These are phyloP conservation scores for Leccinum longicurvipes DNA, from an alignment of 768 basidiomycete genomes.

Conservation along the genomic window DNA sequence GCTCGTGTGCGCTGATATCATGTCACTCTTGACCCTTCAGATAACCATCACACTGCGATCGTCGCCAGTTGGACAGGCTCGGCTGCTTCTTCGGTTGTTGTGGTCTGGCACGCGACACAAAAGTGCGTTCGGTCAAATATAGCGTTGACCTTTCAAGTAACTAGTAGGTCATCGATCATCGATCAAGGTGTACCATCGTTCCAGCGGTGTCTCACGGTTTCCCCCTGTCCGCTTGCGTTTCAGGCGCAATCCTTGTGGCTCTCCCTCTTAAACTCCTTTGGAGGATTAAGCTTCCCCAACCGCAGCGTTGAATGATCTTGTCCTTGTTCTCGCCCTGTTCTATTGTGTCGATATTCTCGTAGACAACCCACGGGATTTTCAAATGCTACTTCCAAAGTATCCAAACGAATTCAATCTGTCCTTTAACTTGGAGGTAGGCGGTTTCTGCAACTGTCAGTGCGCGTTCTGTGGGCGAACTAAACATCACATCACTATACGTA, in stretches of 20 bases:
- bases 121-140: neutral
- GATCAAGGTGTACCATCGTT: neutral
- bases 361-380: neutral
- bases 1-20: neutral
- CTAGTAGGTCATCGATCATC: neutral
- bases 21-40: neutral
- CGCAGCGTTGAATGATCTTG: constrained; percentile 18
- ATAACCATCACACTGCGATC: neutral
- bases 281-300: constrained; percentile 11
- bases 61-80: neutral
- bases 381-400: neutral
- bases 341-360: constrained; percentile 5
- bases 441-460: neutral
- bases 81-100: neutral
- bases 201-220: neutral
- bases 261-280: constrained; percentile 8
- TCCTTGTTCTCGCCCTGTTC: constrained; percentile 10
- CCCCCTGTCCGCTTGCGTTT: neutral
- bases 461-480: neutral
- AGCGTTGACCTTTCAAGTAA: neutral
- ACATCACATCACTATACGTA: neutral
- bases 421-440: neutral
- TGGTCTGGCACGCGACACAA: neutral
- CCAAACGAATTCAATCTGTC: neutral
- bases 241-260: neutral